A percentile compares a stretch with the other conserved stretches of the same genome.
Evolutionary conservation across 2,329 filamentous ascomycete genomes (phyloP).

Genomic region (Colletotrichum sp.): DNA sequence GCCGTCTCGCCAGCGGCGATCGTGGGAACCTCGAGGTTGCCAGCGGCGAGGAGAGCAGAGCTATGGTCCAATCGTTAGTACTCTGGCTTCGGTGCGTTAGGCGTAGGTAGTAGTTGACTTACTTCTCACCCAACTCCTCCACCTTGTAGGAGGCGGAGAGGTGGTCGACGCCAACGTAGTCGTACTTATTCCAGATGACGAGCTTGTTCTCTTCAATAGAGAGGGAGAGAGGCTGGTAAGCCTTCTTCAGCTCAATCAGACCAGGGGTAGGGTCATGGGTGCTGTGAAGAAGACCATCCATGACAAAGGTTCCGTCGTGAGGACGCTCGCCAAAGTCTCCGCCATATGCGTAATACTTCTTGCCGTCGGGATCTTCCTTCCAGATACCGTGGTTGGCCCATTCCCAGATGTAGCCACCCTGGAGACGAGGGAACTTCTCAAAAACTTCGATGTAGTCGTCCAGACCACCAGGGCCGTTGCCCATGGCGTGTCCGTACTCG

Average conservation of each 20-base stretch:
- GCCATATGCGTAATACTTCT: conserved; percentile 62
- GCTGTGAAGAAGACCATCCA: conserved; percentile 63
- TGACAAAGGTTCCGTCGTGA: conserved; percentile 66
- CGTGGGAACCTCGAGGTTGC: conserved; percentile 43
- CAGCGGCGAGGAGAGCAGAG: conserved; percentile 33
- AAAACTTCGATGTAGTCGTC: conserved; percentile 73
- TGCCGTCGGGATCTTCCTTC: conserved; percentile 46
- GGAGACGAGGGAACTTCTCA: conserved; percentile 62
- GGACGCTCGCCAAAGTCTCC: conserved; percentile 67
- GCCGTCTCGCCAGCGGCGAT: conserved; percentile 42
- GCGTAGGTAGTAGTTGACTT: conserved; percentile 23
- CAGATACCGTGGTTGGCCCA: conserved; percentile 68
- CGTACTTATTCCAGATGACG: conserved; percentile 46
- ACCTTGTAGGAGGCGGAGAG: conserved; percentile 48
- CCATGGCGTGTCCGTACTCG: conserved; percentile 71
- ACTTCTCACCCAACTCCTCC: conserved; percentile 46
- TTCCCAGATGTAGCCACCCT: conserved; percentile 73
- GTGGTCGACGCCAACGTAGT: conserved; percentile 51
- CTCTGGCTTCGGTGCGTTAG: background rate
- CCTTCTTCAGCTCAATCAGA: conserved; percentile 61
- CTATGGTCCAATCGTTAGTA: conserved; percentile 19
- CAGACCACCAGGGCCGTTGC: conserved; percentile 73
- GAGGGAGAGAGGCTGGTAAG: conserved; percentile 58
- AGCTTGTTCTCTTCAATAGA: conserved; percentile 40
- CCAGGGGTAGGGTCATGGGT: conserved; percentile 62